phyloP scores from a whole-genome alignment of 768 basidiomycete species.

The Kwoniella dejecticola region DNA sequence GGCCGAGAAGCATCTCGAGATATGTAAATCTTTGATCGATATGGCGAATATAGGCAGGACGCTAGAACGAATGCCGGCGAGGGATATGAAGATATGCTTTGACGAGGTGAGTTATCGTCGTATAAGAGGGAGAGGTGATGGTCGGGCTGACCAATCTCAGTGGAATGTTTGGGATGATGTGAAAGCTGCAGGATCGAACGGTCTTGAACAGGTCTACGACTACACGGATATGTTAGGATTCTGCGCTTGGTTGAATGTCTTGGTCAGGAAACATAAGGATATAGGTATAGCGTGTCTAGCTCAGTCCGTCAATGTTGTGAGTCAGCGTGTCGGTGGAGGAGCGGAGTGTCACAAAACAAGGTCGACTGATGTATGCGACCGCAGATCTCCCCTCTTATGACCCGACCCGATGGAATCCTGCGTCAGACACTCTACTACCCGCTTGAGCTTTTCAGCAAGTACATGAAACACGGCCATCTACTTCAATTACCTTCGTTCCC shows the following conservation, averaged over 20 bases:
- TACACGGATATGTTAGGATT: constrained; percentile 64
- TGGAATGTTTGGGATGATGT: constrained; percentile 61
- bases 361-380: constrained; percentile 36
- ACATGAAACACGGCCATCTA: constrained; percentile 59
- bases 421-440: constrained; percentile 35
- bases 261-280: constrained; percentile 64
- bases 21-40: constrained; percentile 61
- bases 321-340: constrained; percentile 13
- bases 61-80: constrained; percentile 17
- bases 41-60: constrained; percentile 56
- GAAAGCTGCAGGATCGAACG: constrained; percentile 60
- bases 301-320: constrained; percentile 59
- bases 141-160: constrained; percentile 6
- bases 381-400: constrained; percentile 58
- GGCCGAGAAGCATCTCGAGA: constrained; percentile 63
- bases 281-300: constrained; percentile 67
- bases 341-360: neutral
- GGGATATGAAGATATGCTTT: constrained; percentile 57
- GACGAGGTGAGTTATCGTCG: constrained; percentile 57
- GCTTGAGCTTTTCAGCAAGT: constrained; percentile 62
- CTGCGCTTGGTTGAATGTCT: constrained; percentile 66
- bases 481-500: constrained; percentile 24
- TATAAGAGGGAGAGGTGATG: no score
- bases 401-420: constrained; percentile 27
- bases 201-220: constrained; percentile 64